These are phyloP conservation scores for Chlorella sp. DNA, from an alignment of 139 green algal species.

Conservation along the genomic window DNA sequence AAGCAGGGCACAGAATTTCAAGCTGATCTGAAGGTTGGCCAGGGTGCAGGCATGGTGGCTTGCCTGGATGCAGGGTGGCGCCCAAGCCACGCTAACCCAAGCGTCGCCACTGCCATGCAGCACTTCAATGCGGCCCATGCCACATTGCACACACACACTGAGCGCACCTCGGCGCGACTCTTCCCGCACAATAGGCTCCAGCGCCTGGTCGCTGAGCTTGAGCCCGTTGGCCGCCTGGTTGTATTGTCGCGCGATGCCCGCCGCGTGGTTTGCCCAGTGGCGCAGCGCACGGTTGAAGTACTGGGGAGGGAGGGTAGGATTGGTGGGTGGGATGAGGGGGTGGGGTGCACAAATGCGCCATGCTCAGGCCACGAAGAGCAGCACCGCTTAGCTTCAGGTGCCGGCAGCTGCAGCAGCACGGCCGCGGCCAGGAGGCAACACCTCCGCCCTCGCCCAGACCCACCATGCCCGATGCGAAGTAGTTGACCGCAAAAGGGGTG, in stretches of 20 bases:
- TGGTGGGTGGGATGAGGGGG: background rate
- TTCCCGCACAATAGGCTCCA: background rate
- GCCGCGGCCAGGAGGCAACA: background rate
- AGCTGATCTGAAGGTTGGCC: too few relatives aligned
- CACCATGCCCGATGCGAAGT: slow-evolving; percentile 12
- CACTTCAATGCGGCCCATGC: too few relatives aligned
- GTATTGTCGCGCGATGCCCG: background rate
- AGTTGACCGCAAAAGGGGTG: slow-evolving; percentile 31
- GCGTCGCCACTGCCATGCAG: too few relatives aligned
- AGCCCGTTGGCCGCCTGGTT: slow-evolving; percentile 33
- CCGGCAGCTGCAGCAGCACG: background rate
- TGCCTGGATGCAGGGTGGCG: too few relatives aligned
- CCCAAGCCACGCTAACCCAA: too few relatives aligned
- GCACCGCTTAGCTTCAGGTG: background rate
- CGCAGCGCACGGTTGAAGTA: slow-evolving; percentile 32
- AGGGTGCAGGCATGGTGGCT: too few relatives aligned
- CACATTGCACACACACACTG: too few relatives aligned
- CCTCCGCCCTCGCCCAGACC: background rate
- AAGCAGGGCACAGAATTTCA: too few relatives aligned
- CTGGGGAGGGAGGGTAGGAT: background rate
- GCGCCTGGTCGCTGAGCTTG: slow-evolving; percentile 32
- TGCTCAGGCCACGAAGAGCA: too few relatives aligned
- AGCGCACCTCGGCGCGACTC: background rate
- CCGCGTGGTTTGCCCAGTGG: slow-evolving; percentile 31
- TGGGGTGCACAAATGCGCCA: too few relatives aligned